Evolutionary conservation across 176 grass and related monocot species (phyloP), one percentile per base, ranked within the genome.

Genomic region (Zizania latifolia): DNA sequence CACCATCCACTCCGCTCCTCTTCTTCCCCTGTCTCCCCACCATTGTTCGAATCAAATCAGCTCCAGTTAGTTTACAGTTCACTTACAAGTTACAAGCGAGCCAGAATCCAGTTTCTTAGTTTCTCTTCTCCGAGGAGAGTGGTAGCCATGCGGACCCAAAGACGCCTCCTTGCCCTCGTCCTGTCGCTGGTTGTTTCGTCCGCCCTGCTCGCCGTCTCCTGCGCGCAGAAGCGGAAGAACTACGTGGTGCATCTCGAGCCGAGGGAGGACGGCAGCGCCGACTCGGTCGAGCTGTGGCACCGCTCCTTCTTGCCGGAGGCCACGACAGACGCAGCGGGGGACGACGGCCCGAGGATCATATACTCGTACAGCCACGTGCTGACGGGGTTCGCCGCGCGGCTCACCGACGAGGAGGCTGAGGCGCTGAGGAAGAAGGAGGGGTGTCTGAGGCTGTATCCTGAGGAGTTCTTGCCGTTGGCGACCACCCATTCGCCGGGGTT

Each of bases 401-500:
- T 93, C 4, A 85, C 58, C 40, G 77, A 90, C 2, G 53, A 16
- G 1, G 87, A 93, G 84, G 84, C 88, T 11, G 62, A 78, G 0
- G 5, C n/a, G 6, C 9, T 93, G 56, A 36, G 73, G 30, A 39
- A 3, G 38, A 82, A 41, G 65, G 50, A 68, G 5, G 91, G 84
- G 0, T 93, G 88, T 51, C 2, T 87, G 1, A 19, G 82, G 8
- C 84, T 89, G 14, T 79, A 87, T 40, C 84, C 84, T 0, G 87
- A 93, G 72, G 35, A 77, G 17, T 87, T 87, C 65, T 31, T 90
- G 8, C 68, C 76, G 6, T 58, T 90, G 3, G 74, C 71, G n/a
- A 93, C 91, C 63, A 93, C 91, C 14, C 87, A 89, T 71, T 87
- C 91, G 3, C 91, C 87, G 51, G 79, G 63, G 0, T 93, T 90